These are phyloP conservation scores for Zygosaccharomyces bisporus DNA, from an alignment of 805 yeast genomes.

Conservation along the genomic window DNA sequence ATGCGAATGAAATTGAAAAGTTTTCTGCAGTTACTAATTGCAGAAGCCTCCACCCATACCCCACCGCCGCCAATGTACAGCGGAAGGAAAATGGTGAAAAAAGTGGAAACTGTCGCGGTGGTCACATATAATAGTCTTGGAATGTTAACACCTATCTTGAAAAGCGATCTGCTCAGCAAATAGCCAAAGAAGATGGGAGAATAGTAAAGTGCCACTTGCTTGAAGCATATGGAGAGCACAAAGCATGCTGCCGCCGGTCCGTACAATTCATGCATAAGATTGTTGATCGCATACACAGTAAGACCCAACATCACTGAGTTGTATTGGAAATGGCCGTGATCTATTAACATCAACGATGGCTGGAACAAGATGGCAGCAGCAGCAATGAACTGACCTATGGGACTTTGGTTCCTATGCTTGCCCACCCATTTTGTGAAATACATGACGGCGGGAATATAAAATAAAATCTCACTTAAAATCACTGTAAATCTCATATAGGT, in stretches of 20 bases:
- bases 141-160: conserved; percentile 45
- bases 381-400: conserved; percentile 73
- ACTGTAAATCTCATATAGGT: conserved; percentile 83
- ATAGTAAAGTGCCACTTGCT: conserved; percentile 94
- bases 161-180: conserved; percentile 52
- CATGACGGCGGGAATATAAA: conserved; percentile 78
- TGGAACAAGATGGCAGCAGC: conserved; percentile 76
- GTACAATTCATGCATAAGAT: conserved; percentile 59
- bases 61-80: conserved; percentile 47
- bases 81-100: conserved; percentile 54
- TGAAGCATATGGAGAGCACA: conserved; percentile 73
- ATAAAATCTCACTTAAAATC: conserved; percentile 63
- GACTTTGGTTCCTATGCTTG: conserved; percentile 49
- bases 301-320: conserved; percentile 93
- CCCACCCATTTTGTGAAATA: conserved; percentile 71
- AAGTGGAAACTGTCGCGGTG: conserved; percentile 55
- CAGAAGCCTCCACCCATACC: no score
- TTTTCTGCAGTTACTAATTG: no score
- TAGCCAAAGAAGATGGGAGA: conserved; percentile 85
- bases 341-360: conserved; percentile 78
- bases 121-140: conserved; percentile 60
- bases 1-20: conserved; percentile 10
- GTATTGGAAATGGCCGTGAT: conserved; percentile 97
- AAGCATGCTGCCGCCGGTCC: conserved; percentile 72
- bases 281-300: conserved; percentile 62